A percentile compares a stretch with the other conserved stretches of the same genome.
These are phyloP conservation scores for Suhomyces sp. DNA, from an alignment of 805 yeast species.

Conservation along the genomic window DNA sequence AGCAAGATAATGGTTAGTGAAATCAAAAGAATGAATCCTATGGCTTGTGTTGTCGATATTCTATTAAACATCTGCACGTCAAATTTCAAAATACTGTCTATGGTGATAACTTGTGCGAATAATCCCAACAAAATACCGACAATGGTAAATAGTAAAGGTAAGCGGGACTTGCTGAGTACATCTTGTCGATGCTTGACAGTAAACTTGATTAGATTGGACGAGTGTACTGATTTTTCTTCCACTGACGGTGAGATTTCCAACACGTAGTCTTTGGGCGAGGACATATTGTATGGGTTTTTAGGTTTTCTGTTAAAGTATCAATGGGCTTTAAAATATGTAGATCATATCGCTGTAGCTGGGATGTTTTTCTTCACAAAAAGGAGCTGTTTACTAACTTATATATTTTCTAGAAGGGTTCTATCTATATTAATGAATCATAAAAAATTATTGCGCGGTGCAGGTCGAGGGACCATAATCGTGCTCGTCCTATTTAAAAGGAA, in stretches of 20 bases:
- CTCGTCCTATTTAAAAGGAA: neutral
- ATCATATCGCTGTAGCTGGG: slow-evolving; percentile 3
- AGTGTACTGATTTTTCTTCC: slow-evolving; percentile 9
- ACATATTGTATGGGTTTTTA: slow-evolving; percentile 15
- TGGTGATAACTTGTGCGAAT: neutral
- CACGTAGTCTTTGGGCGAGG: slow-evolving; percentile 28
- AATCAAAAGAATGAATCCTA: neutral
- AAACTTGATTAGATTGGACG: slow-evolving; percentile 17
- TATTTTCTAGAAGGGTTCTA: neutral
- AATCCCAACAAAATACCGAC: neutral
- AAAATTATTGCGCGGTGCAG: neutral
- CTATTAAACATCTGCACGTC: neutral
- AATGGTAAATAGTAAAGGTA: neutral
- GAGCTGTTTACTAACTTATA: neutral
- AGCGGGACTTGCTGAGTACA: slow-evolving; percentile 4
- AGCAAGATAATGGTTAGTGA: slow-evolving; percentile 11
- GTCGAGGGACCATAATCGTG: neutral
- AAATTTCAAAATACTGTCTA: neutral
- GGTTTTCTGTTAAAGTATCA: neutral
- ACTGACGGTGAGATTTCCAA: slow-evolving; percentile 26
- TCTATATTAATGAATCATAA: neutral
- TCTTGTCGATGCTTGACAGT: slow-evolving; percentile 13
- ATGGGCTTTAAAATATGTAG: slow-evolving; percentile 7
- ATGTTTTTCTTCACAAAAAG: neutral
- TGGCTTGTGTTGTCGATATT: neutral